phyloP scores from a whole-genome alignment of 2,329 filamentous ascomycete species.

The Nothophoma quercina region DNA sequence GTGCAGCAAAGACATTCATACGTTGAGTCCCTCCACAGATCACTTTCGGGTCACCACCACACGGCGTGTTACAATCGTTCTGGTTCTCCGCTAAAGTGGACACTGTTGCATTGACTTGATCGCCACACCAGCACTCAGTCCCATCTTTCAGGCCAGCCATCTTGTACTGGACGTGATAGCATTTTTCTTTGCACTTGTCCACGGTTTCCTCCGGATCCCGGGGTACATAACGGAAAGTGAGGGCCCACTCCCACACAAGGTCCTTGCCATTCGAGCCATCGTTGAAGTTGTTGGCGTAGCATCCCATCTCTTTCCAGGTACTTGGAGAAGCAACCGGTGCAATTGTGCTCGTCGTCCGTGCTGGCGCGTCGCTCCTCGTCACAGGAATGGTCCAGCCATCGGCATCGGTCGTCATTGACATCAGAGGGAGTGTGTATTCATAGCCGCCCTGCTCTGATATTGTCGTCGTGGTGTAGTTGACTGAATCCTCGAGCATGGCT shows the following conservation, averaged over 20 bases:
- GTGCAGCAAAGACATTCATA: slow-evolving; percentile 1
- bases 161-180: not conserved
- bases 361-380: not conserved
- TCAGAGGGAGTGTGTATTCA: not conserved
- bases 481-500: not conserved
- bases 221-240: not conserved
- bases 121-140: slow-evolving; percentile 5
- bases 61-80: slow-evolving; percentile 1
- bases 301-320: slow-evolving; percentile 3
- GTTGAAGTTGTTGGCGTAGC: slow-evolving; percentile 1
- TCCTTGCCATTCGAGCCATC: not conserved
- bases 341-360: not conserved
- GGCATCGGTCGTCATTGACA: slow-evolving; percentile 2
- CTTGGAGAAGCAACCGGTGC: not conserved
- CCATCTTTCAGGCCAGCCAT: slow-evolving; percentile 5
- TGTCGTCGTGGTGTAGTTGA: slow-evolving; percentile 1
- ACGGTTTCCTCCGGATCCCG: not conserved
- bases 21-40: slow-evolving; percentile 5
- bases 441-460: not conserved
- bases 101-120: slow-evolving; percentile 2
- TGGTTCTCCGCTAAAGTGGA: slow-evolving; percentile 1
- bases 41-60: not conserved
- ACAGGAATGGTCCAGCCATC: slow-evolving; percentile 7
- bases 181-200: slow-evolving; percentile 6
- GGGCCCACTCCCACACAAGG: not conserved